A percentile compares a stretch with the other conserved stretches of the same genome.
Evolutionary conservation across 1,284 basidiomycete genomes (phyloP).

Genomic region (Sparassis latifolia): DNA sequence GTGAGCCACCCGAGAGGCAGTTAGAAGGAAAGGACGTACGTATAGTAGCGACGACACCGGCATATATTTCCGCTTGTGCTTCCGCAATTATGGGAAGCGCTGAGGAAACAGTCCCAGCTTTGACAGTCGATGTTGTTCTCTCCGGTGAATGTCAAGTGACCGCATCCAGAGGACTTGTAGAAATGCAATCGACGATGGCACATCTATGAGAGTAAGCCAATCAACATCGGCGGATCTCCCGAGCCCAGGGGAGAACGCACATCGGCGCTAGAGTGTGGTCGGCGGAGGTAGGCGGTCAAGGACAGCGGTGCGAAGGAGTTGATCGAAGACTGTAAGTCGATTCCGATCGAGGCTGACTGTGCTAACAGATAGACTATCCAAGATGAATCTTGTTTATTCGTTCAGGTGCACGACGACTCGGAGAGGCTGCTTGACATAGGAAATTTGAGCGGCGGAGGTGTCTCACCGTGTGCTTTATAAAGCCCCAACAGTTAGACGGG

Average conservation of each 20-base stretch:
- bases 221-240: conserved; percentile 18
- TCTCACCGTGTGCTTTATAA: neutral
- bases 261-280: conserved; percentile 33
- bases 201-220: conserved; percentile 35
- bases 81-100: conserved; percentile 42
- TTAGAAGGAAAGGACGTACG: conserved; percentile 27
- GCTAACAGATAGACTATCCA: neutral
- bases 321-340: conserved; percentile 7
- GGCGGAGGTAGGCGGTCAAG: conserved; percentile 57
- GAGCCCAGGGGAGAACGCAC: conserved; percentile 15
- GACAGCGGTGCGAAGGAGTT: conserved; percentile 16
- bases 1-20: neutral
- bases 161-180: conserved; percentile 42
- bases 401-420: too few relatives aligned
- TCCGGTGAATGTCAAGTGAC: conserved; percentile 46
- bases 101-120: conserved; percentile 37
- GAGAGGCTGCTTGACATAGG: neutral
- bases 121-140: conserved; percentile 51
- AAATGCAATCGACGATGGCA: conserved; percentile 59
- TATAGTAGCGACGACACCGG: conserved; percentile 52
- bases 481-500: neutral
- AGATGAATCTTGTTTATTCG: neutral
- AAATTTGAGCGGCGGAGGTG: neutral
- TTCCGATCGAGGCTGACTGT: conserved; percentile 6
- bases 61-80: conserved; percentile 29